Evolutionary conservation across 129 eudicot genomes (phyloP).

Genomic region (Artemisia annua): DNA sequence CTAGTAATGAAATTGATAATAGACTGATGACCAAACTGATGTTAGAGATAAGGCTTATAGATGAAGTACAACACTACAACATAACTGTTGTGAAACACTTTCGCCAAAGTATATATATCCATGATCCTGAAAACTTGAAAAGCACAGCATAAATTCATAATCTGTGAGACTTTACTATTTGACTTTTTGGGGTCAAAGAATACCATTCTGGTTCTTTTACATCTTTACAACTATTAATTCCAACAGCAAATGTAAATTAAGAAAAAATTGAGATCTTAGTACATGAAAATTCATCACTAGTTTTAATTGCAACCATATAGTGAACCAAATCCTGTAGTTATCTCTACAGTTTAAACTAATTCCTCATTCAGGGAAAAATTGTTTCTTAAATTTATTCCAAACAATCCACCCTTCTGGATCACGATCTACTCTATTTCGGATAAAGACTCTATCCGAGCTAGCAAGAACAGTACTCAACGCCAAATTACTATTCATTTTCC

Average conservation of each 20-base stretch:
- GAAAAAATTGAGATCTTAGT: background rate
- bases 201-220: constrained; percentile 13
- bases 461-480: constrained; percentile 60
- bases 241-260: background rate
- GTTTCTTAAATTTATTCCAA: constrained; percentile 63
- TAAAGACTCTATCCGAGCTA: constrained; percentile 49
- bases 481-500: constrained; percentile 37
- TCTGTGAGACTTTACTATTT: constrained; percentile 1
- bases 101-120: no score
- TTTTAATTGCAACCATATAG: constrained; percentile 9
- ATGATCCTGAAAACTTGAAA: background rate
- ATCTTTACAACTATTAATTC: constrained; percentile 12
- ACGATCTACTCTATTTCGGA: constrained; percentile 43
- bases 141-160: constrained; percentile 4
- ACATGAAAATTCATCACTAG: constrained; percentile 7
- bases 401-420: constrained; percentile 59
- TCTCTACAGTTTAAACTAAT: constrained; percentile 7
- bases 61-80: no score
- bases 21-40: no score
- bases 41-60: no score
- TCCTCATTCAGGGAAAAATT: constrained; percentile 32
- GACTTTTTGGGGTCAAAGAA: constrained; percentile 22
- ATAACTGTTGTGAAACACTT: no score
- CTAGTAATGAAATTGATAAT: no score
- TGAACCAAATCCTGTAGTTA: background rate